Base-by-base conservation (phyloP, 2,329 filamentous ascomycete genomes). In the Cadophora malorum region DNA sequence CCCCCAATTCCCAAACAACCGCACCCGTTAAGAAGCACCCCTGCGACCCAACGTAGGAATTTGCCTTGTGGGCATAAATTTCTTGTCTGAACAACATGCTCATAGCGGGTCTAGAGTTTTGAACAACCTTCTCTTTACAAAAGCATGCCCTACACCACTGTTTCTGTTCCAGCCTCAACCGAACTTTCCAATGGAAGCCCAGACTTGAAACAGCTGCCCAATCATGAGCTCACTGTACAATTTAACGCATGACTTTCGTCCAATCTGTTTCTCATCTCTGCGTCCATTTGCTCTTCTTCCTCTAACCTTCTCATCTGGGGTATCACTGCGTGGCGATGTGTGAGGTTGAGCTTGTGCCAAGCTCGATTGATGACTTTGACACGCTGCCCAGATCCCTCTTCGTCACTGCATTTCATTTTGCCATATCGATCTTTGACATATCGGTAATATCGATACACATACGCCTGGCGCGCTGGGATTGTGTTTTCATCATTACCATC, bases 231-330 rank as follows among this genome's bases (percentile, higher is more conserved):
- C 53, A 23, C 21, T 50, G 19, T 52, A n/a, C 23, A 49, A 4
- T 10, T 41, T 59, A 58, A 49, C 5, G 25, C 58, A 38, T 33
- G 47, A 49, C 23, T 31, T 16, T 59, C n/a, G 25, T 59, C 21
- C 35, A 47, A 35, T 56, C 23, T 16, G 12, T 14, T 58, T 16
- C 16, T 19, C n/a, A 10, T 31, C 25, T 49, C 41, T 68, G 69
- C 63, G 64, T 45, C 38, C 23, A 33, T 67, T 71, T 70, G 67
- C 67, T 61, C 64, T 52, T 63, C 58, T 66, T 68, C 58, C 19
- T 68, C 53, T 60, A 50, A 55, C 33, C 47, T 58, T 64, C 28
- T 31, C 10, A 53, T 50, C 49, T 49, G 12, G 28, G 65, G 31
- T 28, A 38, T 62, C 35, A 58, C 41, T 33, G 60, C 53, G 64